Base-by-base conservation (phyloP, 495 filamentous ascomycete species). In the Pseudoneurospora amorphoporcata region DNA sequence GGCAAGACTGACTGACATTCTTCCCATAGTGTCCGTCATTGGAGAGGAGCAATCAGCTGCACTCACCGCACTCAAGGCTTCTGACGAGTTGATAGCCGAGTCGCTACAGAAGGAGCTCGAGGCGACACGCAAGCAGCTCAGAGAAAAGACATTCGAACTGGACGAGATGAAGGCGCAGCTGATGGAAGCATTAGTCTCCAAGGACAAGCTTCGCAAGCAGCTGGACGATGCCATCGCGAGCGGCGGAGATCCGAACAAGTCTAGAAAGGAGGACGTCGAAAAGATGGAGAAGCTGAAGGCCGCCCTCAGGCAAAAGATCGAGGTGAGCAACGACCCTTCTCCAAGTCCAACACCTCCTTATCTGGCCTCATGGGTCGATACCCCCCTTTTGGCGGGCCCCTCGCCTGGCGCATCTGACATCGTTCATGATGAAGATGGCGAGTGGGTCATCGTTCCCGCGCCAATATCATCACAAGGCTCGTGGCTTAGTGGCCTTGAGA, bases 101-200 rank as follows among this genome's bases (percentile, higher is more conserved):
- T 88, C 86, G 8, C 82, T 88, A 72, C 79, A 83, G 74, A 82
- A 78, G 35, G 86, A 88, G 73, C 81, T 88, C n/a, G 79, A 85
- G 14, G 77, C 77, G 3, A 84, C 85, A 58, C 82, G 85, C 72
- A 81, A 73, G 70, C 83, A 83, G 76, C 76, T 82, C 72, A 79
- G 79, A 38, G 71, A 77, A 58, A 75, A 83, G 47, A 76, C 73
- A 71, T 82, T 83, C 41, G 84, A 88, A 72, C 78, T 80, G 37
- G 85, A 88, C 41, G 78, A 80, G 53, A 84, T 86, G 77, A 85
- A 83, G 79, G 81, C 81, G 45, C 85, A 88, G 76, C 82, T 87
- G 35, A 78, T 87, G 75, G 81, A 81, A 16, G 81, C 83, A 12
- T 78, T 87, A n/a, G 77, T 88, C 38, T 82, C 83, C 68, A 88